Conservation (phyloP, 345 rosid genomes). For the Lumnitzera racemosa region DNA sequence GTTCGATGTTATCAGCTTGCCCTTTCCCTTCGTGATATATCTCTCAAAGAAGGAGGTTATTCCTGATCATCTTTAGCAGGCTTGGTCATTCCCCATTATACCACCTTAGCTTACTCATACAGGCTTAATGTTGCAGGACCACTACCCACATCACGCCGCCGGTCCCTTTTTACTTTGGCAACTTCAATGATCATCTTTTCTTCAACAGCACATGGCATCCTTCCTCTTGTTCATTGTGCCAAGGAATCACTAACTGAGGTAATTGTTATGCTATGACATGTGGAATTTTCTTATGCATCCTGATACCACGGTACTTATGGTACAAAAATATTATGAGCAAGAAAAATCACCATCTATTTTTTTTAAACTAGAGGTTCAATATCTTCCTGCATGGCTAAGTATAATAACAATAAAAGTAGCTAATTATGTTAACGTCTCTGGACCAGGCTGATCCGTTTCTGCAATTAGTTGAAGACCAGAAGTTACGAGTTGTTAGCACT, state of each 20-base stretch:
- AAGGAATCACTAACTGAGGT: slow-evolving; percentile 60
- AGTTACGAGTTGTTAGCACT: slow-evolving; percentile 47
- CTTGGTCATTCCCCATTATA: background rate
- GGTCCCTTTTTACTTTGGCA: slow-evolving; percentile 82
- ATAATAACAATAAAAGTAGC: no score
- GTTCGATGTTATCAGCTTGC: slow-evolving; percentile 89
- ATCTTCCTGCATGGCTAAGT: background rate
- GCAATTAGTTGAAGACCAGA: slow-evolving; percentile 64
- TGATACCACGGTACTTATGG: no score
- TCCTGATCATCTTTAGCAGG: background rate
- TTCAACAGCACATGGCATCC: slow-evolving; percentile 59
- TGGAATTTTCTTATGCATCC: background rate
- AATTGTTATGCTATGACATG: slow-evolving; percentile 9
- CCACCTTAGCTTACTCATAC: slow-evolving; percentile 1
- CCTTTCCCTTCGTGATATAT: slow-evolving; percentile 72
- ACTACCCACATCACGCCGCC: slow-evolving; percentile 68
- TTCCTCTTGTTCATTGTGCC: slow-evolving; percentile 43
- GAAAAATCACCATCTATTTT: slow-evolving; percentile 1
- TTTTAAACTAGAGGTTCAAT: background rate
- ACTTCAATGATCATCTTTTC: slow-evolving; percentile 85
- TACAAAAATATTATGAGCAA: background rate
- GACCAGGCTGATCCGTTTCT: slow-evolving; percentile 81
- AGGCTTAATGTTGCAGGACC: slow-evolving; percentile 42
- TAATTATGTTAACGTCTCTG: slow-evolving; percentile 10
- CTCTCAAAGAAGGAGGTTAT: slow-evolving; percentile 68